Conservation (phyloP, 2,329 filamentous ascomycete genomes). For the Cadophora luteo-olivacea region DNA sequence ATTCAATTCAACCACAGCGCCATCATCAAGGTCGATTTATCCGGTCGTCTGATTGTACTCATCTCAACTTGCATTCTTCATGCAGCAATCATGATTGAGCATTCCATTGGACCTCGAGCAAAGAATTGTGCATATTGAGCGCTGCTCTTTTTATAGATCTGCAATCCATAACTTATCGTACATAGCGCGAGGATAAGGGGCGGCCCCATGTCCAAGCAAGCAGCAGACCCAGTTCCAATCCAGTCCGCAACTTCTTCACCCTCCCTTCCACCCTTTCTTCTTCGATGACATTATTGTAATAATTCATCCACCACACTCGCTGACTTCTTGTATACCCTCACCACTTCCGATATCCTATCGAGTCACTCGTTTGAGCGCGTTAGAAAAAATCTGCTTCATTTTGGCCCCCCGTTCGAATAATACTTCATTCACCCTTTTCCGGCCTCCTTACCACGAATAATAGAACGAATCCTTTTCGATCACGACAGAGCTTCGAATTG, state of each 20-base stretch:
- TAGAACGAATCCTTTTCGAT: conserved; percentile 32
- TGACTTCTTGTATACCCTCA: conserved; percentile 38
- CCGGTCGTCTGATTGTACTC: conserved; percentile 29
- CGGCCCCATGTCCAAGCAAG: conserved; percentile 31
- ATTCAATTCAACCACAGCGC: conserved; percentile 24
- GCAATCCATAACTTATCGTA: conserved; percentile 38
- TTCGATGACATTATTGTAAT: conserved; percentile 32
- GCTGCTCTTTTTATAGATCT: conserved; percentile 43
- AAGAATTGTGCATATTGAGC: conserved; percentile 38
- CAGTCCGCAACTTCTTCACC: conserved; percentile 16
- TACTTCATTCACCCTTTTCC: conserved; percentile 23
- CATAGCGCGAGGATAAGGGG: conserved; percentile 40
- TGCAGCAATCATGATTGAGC: conserved; percentile 21
- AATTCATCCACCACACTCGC: conserved; percentile 33
- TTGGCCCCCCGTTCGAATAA: conserved; percentile 31
- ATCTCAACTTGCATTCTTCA: conserved; percentile 39
- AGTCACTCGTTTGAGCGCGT: conserved; percentile 43
- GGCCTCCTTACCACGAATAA: conserved; percentile 21
- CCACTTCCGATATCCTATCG: conserved; percentile 30
- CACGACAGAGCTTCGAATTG: conserved; percentile 30
- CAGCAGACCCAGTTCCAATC: conserved; percentile 23
- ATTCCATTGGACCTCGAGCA: conserved; percentile 35
- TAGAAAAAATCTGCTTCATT: conserved; percentile 34
- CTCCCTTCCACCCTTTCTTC: conserved; percentile 29
- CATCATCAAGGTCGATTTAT: conserved; percentile 18